phyloP scores from a whole-genome alignment of 345 rosid species.

The Heritiera fomes region DNA sequence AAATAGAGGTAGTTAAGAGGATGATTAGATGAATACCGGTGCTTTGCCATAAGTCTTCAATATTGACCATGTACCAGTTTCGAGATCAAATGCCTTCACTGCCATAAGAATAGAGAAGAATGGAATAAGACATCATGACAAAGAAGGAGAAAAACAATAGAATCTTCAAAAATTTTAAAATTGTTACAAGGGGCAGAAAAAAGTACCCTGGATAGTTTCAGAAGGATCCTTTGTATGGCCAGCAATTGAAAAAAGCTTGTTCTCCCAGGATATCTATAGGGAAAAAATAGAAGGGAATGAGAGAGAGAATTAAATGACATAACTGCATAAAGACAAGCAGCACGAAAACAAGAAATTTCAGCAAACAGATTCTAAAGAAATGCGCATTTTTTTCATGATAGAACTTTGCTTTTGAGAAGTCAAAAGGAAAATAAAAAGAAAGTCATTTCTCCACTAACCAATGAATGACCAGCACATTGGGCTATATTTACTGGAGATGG shows the following conservation, averaged over 20 bases:
- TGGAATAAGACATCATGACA: neutral
- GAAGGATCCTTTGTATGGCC: conserved; percentile 93
- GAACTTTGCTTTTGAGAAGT: conserved; percentile 25
- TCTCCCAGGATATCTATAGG: conserved; percentile 75
- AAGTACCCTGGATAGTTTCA: conserved; percentile 80
- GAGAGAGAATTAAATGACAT: neutral
- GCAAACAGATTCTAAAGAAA: conserved; percentile 26
- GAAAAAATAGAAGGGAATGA: conserved; percentile 25
- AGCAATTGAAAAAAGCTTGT: conserved; percentile 82
- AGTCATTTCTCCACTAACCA: conserved; percentile 58
- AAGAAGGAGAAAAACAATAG: neutral
- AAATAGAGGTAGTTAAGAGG: conserved; percentile 17
- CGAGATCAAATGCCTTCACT: conserved; percentile 87
- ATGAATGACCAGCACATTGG: conserved; percentile 97
- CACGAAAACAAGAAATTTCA: conserved; percentile 23
- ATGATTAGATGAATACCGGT: conserved; percentile 59
- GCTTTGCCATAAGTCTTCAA: conserved; percentile 94
- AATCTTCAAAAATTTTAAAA: neutral
- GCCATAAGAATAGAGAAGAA: conserved; percentile 36
- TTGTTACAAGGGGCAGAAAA: neutral
- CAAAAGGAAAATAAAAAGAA: conserved; percentile 16
- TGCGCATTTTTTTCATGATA: conserved; percentile 23
- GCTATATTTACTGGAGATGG: conserved; percentile 47
- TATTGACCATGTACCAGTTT: conserved; percentile 74
- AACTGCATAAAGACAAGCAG: conserved; percentile 23